phyloP scores from a whole-genome alignment of 2,329 filamentous ascomycete species.

The Cladosporium halotolerans region DNA sequence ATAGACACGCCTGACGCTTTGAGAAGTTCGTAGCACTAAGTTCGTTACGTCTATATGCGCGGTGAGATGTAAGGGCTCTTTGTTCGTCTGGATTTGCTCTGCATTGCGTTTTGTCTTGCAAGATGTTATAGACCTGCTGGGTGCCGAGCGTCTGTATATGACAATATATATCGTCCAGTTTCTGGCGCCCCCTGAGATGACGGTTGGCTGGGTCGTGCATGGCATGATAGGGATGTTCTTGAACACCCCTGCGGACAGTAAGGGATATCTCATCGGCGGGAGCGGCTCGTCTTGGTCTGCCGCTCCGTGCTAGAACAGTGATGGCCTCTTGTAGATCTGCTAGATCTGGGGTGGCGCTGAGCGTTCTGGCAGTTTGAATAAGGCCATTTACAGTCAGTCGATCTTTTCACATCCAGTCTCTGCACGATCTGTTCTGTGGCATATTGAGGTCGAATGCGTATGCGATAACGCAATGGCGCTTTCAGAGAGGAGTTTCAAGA shows the following conservation, averaged over 20 bases:
- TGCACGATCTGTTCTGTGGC: neutral
- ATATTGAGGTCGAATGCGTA: neutral
- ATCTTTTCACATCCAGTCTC: neutral
- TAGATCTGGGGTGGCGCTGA: neutral
- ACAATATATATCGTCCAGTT: too few species aligned
- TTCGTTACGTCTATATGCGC: neutral
- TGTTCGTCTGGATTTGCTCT: neutral
- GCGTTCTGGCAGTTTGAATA: neutral
- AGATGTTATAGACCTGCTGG: neutral
- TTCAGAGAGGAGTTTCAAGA: neutral
- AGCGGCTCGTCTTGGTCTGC: neutral
- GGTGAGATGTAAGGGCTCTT: neutral
- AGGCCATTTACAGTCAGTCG: neutral
- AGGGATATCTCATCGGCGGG: neutral
- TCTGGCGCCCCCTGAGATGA: neutral
- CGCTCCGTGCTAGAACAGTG: neutral
- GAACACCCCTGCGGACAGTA: neutral
- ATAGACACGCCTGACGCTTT: neutral
- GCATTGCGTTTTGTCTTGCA: neutral
- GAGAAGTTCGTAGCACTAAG: neutral
- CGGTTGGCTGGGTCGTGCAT: neutral
- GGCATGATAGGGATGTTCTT: neutral
- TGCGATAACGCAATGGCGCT: neutral
- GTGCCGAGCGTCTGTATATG: too few species aligned
- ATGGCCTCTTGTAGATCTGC: neutral